Conservation (phyloP, 208 protist genomes). For the Wallacemonas rigidus region DNA sequence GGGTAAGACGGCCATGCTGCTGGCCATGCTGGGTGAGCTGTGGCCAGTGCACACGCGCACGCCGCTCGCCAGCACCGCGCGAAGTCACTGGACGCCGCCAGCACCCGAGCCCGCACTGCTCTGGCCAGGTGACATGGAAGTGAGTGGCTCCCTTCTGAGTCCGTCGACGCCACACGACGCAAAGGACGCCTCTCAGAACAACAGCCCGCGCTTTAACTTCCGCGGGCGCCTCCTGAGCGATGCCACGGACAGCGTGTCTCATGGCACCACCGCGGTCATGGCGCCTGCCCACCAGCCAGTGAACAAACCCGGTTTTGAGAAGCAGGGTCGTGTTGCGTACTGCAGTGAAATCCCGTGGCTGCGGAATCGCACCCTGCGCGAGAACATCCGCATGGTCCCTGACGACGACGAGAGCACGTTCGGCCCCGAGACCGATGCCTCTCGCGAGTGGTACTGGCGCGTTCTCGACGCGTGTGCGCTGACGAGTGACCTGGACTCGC, state of each 20-base stretch:
- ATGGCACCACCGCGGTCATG: background rate
- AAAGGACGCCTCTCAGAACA: background rate
- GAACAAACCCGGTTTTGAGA: slow-evolving; percentile 33
- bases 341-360: slow-evolving; percentile 92
- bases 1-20: slow-evolving; percentile 84
- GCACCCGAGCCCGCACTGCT: background rate
- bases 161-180: background rate
- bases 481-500: slow-evolving; percentile 64
- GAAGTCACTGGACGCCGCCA: slow-evolving; percentile 5
- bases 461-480: slow-evolving; percentile 80
- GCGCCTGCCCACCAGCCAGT: background rate
- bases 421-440: slow-evolving; percentile 34
- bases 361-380: slow-evolving; percentile 87
- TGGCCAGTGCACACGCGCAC: slow-evolving; percentile 18
- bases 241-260: background rate
- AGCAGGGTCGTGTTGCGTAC: slow-evolving; percentile 74
- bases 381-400: slow-evolving; percentile 88
- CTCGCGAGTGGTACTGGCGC: slow-evolving; percentile 62
- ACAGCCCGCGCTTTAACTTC: slow-evolving; percentile 1
- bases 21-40: slow-evolving; percentile 82
- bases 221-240: background rate
- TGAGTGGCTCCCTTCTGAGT: background rate
- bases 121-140: slow-evolving; percentile 3
- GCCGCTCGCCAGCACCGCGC: background rate
- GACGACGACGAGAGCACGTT: slow-evolving; percentile 27